These are phyloP conservation scores for Cupressus sempervirens DNA, from an alignment of 75 land plant genomes.

Conservation along the genomic window DNA sequence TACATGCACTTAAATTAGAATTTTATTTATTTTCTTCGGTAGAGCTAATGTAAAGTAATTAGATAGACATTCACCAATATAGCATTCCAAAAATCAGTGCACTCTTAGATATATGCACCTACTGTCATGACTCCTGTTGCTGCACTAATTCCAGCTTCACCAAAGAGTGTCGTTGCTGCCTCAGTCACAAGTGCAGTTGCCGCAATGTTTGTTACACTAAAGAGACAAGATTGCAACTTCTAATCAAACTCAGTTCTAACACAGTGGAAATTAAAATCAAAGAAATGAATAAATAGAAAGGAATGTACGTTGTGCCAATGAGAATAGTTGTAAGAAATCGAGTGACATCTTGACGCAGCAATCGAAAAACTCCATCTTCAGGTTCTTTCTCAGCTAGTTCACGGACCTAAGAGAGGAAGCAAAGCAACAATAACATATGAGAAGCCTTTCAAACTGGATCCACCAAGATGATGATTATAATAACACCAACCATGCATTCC, in stretches of 20 bases:
- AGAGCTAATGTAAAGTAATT: background rate
- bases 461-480: background rate
- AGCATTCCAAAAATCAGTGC: background rate
- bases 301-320: slow-evolving; percentile 87
- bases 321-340: slow-evolving; percentile 89
- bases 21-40: background rate
- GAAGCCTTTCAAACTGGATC: background rate
- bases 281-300: background rate
- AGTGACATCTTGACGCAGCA: slow-evolving; percentile 90
- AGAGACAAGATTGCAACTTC: background rate
- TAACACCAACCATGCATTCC: slow-evolving; percentile 4
- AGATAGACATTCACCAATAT: background rate
- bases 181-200: slow-evolving; percentile 90
- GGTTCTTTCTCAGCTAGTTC: slow-evolving; percentile 91
- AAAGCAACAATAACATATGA: background rate
- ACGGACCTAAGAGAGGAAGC: slow-evolving; percentile 49
- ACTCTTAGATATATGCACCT: slow-evolving; percentile 14
- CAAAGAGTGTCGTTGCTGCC: slow-evolving; percentile 87
- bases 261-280: background rate
- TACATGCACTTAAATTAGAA: background rate
- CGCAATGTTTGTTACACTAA: slow-evolving; percentile 73
- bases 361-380: slow-evolving; percentile 78
- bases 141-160: slow-evolving; percentile 95
- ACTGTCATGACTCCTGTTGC: slow-evolving; percentile 98
- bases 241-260: background rate